Conservation (phyloP, 2,329 filamentous ascomycete species). For the Aspergillus ochraceoroseus region DNA sequence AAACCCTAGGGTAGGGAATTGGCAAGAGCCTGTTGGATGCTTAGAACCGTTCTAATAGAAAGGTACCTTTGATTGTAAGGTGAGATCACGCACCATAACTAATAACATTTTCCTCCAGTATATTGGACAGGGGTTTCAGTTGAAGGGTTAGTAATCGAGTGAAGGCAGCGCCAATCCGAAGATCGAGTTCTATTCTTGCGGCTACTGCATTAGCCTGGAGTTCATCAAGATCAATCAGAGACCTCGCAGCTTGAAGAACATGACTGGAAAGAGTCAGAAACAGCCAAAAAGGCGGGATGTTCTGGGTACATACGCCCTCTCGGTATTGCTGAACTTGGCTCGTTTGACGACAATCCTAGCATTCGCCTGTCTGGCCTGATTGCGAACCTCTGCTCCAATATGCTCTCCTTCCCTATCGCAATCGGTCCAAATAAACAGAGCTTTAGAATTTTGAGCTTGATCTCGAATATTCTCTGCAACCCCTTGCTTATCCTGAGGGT, state of each 20-base stretch:
- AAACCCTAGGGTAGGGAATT: slow-evolving; percentile 94
- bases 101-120: slow-evolving; percentile 61
- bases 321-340: slow-evolving; percentile 92
- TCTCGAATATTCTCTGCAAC: slow-evolving; percentile 81
- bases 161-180: slow-evolving; percentile 88
- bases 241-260: slow-evolving; percentile 74
- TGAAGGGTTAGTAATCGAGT: slow-evolving; percentile 79
- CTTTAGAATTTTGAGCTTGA: slow-evolving; percentile 66
- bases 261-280: slow-evolving; percentile 54
- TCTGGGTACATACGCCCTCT: slow-evolving; percentile 64
- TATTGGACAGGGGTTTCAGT: slow-evolving; percentile 66
- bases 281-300: not conserved
- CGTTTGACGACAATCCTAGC: slow-evolving; percentile 70
- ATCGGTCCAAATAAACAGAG: slow-evolving; percentile 96
- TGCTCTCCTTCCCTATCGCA: slow-evolving; percentile 97
- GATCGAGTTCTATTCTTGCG: slow-evolving; percentile 84
- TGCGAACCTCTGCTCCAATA: slow-evolving; percentile 85
- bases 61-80: not conserved
- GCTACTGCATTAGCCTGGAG: slow-evolving; percentile 81
- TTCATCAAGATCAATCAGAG: slow-evolving; percentile 74
- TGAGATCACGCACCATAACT: slow-evolving; percentile 64
- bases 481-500: slow-evolving; percentile 64
- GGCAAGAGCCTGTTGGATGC: slow-evolving; percentile 65
- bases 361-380: slow-evolving; percentile 72
- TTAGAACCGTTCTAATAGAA: not conserved